Evolutionary conservation across 805 yeast species (phyloP), one percentile per base, ranked within the genome.

Genomic region (Cyberlindnera xishuangbannaensis): DNA sequence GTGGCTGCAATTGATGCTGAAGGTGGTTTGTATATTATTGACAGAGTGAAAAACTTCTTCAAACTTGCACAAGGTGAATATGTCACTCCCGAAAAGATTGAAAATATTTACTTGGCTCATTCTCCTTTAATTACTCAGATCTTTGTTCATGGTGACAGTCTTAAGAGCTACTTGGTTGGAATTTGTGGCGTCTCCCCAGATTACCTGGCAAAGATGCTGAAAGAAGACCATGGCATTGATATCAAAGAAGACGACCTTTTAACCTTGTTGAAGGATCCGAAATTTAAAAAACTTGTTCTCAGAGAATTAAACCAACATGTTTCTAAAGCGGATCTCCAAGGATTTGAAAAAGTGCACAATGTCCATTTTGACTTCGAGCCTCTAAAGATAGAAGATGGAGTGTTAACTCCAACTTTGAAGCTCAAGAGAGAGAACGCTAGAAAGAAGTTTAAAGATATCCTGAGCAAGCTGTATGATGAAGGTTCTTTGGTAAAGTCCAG

Each of bases 31-130:
- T 63, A 55, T 35, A 76, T 82, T 40, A 68, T 82, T 48, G 90
- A 82, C 51, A 66, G 92, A 37, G 84, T 81, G 24, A 82, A 82
- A 62, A 82, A 81, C 58, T 81, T 82, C 61, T 82, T 80, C 66
- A 82, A 82, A 46, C 53, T 74, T 34, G 65, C 76, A 3, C 78
- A 73, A 48, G 78, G 78, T 48, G 90, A 82, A 50, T 82, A 79
- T 51, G 71, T 82, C 33, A 79, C 86, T 1, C 86, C 87, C 7
- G 92, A 82, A 49, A 78, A 71, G 54, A 73, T 82, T 43, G 88
- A 82, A 49, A 78, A 76, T 47, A 57, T 60, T 12, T 80, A 81
- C 51, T 53, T 77, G 28, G 65, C 82, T 0, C 58, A 64, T 7
- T 65, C 70, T 43, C 69, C 80, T 5, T 48, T 64, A 13, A 47